A percentile compares a stretch with the other conserved stretches of the same genome.
These are phyloP conservation scores for Tieghemostelium lacteum DNA, from an alignment of 78 protist genomes.

Conservation along the genomic window DNA sequence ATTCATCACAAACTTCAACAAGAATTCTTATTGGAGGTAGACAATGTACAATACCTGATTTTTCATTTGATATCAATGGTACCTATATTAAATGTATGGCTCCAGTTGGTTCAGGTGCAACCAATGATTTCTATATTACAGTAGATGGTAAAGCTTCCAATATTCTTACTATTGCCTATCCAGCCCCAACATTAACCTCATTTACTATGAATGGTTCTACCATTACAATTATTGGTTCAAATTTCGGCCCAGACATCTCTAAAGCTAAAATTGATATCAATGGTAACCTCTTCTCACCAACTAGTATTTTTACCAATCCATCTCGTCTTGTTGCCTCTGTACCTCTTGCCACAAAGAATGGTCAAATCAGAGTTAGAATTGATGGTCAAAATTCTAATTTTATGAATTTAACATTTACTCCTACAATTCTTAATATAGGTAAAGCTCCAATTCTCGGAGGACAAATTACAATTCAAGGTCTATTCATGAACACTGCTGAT, in stretches of 20 bases:
- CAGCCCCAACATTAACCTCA: background rate
- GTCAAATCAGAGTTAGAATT: background rate
- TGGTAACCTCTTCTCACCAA: background rate
- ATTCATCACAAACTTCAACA: background rate
- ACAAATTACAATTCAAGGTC: background rate
- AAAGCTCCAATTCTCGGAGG: slow-evolving; percentile 9
- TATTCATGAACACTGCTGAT: background rate
- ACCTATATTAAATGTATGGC: background rate
- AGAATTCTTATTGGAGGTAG: slow-evolving; percentile 1
- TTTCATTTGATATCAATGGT: background rate
- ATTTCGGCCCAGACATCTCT: background rate
- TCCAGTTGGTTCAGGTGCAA: background rate
- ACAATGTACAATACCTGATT: background rate
- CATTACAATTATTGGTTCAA: background rate
- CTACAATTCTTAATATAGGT: background rate
- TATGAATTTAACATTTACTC: background rate
- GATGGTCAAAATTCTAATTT: slow-evolving; percentile 4
- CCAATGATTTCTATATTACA: background rate
- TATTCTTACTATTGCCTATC: background rate
- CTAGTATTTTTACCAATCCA: background rate
- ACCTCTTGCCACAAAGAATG: background rate
- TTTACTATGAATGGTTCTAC: background rate
- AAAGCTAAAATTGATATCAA: background rate
- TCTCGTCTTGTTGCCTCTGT: background rate
- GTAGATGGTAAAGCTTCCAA: background rate